Evolutionary conservation across 1,284 basidiomycete genomes (phyloP), one percentile per base, ranked within the genome.

Genomic region (Jaminaea rosea): DNA sequence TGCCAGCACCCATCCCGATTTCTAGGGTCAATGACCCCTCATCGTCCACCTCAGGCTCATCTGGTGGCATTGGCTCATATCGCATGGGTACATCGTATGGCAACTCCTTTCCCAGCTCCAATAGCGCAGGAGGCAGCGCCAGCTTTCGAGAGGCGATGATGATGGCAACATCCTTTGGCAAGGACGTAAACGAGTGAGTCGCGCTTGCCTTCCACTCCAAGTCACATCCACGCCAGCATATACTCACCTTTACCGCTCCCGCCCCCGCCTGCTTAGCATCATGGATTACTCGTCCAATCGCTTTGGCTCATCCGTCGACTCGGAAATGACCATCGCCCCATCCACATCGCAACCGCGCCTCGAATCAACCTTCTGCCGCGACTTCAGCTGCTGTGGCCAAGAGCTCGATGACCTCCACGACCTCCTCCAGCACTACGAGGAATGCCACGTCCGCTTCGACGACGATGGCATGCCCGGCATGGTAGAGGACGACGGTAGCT

Each of bases 351-450:
- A 47, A 15, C 32, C 41, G 15, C 58, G 62, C 10, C 61, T 73
- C 31, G 71, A 73, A 50, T 63, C 66, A 15, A 72, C 68, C 10
- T 73, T 73, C 49, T 73, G 71, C 56, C 62, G 69, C 52, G 65
- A 72, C 53, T 73, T 71, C 52, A 64, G 63, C 27, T 73, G 71
- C 50, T 73, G 71, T 41, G 71, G 71, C 23, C 58, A 63, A 36
- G 62, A 55, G 26, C 61, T 73, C 36, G 69, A 65, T 26, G 69
- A 73, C 44, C 55, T 73, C 1, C 71, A 73, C 54, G 71, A 73
- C 46, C 61, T 73, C 6, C 60, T 73, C 8, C 69, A 72, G 45
- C 71, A 73, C 51, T 73, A 73, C 57, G 71, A 73, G 47, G 71
- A 72, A 36, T 62, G 66, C 49, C 71, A 73, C 41, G 70, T 72